phyloP scores from a whole-genome alignment of 495 filamentous ascomycete genomes.

The Xylaria scruposa region DNA sequence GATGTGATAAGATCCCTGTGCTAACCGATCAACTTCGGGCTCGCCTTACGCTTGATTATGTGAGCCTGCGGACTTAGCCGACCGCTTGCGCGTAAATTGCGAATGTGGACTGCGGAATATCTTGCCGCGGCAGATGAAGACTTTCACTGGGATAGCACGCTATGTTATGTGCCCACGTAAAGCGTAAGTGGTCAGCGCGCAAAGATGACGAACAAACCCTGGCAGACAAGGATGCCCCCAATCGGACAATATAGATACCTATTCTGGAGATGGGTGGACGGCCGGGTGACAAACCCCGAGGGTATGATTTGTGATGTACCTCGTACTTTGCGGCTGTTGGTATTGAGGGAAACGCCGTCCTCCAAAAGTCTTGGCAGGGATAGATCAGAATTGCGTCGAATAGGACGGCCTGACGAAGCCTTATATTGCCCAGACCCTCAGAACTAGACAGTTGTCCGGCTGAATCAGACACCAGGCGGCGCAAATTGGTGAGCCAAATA shows the following conservation, averaged over 20 bases:
- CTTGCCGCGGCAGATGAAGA: conserved; percentile 8
- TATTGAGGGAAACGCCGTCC: neutral
- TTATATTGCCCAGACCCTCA: neutral
- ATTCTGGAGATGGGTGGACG: conserved; percentile 14
- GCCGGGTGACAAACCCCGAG: conserved; percentile 4
- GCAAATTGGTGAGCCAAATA: neutral
- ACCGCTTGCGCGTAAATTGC: neutral
- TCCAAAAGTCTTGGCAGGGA: conserved; percentile 10
- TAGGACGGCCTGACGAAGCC: neutral
- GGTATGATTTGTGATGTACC: conserved; percentile 9
- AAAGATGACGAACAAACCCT: neutral
- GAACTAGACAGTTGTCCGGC: neutral
- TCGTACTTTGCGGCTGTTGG: neutral
- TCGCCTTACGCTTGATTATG: conserved; percentile 17
- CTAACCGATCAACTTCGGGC: neutral
- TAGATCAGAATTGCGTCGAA: conserved; percentile 2
- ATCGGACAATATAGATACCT: neutral
- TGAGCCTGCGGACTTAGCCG: conserved; percentile 11
- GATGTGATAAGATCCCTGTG: neutral
- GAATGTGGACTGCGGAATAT: neutral
- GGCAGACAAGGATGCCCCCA: neutral
- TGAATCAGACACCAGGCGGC: neutral
- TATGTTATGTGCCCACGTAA: conserved; percentile 3
- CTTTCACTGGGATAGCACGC: conserved; percentile 2
- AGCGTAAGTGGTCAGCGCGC: neutral